A percentile compares a stretch with the other conserved stretches of the same genome.
These are phyloP conservation scores for Botrytis tulipae DNA, from an alignment of 2,329 filamentous ascomycete species.

Conservation along the genomic window DNA sequence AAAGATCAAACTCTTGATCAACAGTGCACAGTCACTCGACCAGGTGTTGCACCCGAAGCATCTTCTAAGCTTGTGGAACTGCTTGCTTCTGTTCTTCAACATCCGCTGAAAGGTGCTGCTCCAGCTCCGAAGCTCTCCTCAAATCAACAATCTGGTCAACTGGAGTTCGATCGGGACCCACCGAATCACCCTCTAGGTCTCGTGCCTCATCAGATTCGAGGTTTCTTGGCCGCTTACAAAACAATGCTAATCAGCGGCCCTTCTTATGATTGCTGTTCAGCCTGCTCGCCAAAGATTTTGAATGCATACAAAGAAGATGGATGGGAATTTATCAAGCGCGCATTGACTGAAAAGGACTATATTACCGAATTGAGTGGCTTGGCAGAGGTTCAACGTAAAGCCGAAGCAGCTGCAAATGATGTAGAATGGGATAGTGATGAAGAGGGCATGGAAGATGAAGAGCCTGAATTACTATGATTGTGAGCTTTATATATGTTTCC, in stretches of 20 bases:
- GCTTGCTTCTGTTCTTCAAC: constrained; percentile 82
- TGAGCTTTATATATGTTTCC: constrained; percentile 2
- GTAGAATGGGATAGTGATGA: constrained; percentile 62
- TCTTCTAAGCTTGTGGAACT: constrained; percentile 90
- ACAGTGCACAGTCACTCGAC: constrained; percentile 94
- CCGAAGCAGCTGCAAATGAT: constrained; percentile 48
- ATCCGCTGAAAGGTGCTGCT: constrained; percentile 67
- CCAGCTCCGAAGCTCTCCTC: constrained; percentile 49
- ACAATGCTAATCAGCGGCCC: constrained; percentile 71
- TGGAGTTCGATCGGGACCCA: constrained; percentile 53
- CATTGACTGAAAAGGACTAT: constrained; percentile 72
- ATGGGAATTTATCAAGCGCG: constrained; percentile 75
- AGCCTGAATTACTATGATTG: constrained; percentile 36
- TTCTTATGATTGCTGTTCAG: constrained; percentile 78
- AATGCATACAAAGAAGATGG: constrained; percentile 64
- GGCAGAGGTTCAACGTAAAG: constrained; percentile 65
- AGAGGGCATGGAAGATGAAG: constrained; percentile 55
- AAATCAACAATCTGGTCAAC: constrained; percentile 40
- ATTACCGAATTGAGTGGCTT: constrained; percentile 74
- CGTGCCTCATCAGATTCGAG: constrained; percentile 78
- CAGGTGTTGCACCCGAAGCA: constrained; percentile 87
- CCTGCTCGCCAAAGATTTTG: constrained; percentile 70
- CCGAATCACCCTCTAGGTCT: constrained; percentile 62
- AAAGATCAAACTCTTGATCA: constrained; percentile 96
- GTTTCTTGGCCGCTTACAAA: constrained; percentile 71